Base-by-base conservation (phyloP, 2,329 filamentous ascomycete genomes). In the Colletotrichum musae region DNA sequence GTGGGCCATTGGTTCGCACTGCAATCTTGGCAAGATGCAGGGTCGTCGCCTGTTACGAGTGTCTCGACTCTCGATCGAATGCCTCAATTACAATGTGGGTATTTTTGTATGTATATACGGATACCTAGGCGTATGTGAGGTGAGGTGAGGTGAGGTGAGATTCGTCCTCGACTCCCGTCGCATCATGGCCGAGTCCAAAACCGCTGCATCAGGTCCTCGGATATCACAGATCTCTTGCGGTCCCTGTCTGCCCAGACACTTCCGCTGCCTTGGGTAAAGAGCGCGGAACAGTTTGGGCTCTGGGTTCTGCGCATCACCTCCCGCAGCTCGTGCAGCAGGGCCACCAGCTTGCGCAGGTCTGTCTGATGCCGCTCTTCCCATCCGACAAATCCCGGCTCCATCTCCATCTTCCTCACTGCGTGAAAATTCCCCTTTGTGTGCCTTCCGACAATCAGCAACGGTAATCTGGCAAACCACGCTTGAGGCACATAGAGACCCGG, bases 1-100 rank as follows among this genome's bases (percentile, higher is more conserved):
- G 45, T 60, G 41, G 56, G 28, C 50, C 18, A 52, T 52, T 61
- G 58, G 48, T 32, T 32, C 10, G 43, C 48, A 61, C 52, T 43
- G 36, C 58, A 43, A 43, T 32, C 58, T 61, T 61, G 58, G 58
- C 58, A 10, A 52, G 58, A 43, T 24, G 47, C 47, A 50, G 47
- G 47, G 58, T 61, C 36, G 18, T 36, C n/a, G 57, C 24, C 1
- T 45, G 41, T 43, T 58, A 24, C 24, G 21, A 36, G 32, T 36
- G 21, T 24, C 21, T 24, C 21, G 21, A 18, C 18, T 24, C 21
- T 24, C 21, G 21, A 24, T 24, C 21, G 21, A 24, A 24, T 24
- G 21, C 21, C 21, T 24, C 21, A 24, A 24, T 24, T 24, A 24
- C 21, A 24, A 24, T 24, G 21, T 24, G 21, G 21, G 32, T 36